Evolutionary conservation across 805 yeast species (phyloP).

Genomic region (Yarrowia yakushimensis): DNA sequence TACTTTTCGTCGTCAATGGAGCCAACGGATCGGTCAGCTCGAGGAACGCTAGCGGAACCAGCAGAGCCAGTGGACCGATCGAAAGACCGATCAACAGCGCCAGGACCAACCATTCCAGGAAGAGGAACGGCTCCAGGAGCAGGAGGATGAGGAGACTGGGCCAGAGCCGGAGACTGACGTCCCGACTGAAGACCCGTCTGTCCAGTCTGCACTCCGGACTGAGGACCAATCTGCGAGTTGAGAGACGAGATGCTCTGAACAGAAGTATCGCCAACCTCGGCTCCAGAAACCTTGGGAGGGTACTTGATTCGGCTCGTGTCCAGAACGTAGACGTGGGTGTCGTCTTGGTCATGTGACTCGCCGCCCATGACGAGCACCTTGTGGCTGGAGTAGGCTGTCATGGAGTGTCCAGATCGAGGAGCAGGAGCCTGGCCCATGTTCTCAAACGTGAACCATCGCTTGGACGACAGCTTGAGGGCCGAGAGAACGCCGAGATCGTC

Average conservation of each 20-base stretch:
- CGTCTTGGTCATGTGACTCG: slow-evolving; percentile 58
- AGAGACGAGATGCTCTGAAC: slow-evolving; percentile 1
- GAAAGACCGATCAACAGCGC: background rate
- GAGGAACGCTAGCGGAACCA: background rate
- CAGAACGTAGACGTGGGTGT: slow-evolving; percentile 57
- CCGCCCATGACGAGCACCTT: slow-evolving; percentile 89
- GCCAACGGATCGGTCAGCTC: background rate
- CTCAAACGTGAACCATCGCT: slow-evolving; percentile 69
- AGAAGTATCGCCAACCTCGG: slow-evolving; percentile 11
- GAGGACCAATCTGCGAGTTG: background rate
- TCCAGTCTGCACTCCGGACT: background rate
- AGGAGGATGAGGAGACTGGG: background rate
- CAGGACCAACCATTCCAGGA: background rate
- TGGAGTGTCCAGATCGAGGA: slow-evolving; percentile 86
- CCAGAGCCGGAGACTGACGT: background rate
- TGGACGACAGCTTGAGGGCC: slow-evolving; percentile 70
- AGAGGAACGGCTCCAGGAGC: slow-evolving; percentile 19
- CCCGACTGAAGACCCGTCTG: background rate
- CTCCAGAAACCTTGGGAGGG: slow-evolving; percentile 38
- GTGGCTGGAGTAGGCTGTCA: slow-evolving; percentile 66
- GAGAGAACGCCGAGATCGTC: slow-evolving; percentile 60
- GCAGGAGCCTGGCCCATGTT: slow-evolving; percentile 59
- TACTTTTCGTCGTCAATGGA: slow-evolving; percentile 6
- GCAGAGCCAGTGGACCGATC: background rate
- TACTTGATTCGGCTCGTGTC: slow-evolving; percentile 50